A percentile compares a stretch with the other conserved stretches of the same genome.
phyloP scores from a whole-genome alignment of 352 stramenopile genomes.

The Thalassiosira exigua region DNA sequence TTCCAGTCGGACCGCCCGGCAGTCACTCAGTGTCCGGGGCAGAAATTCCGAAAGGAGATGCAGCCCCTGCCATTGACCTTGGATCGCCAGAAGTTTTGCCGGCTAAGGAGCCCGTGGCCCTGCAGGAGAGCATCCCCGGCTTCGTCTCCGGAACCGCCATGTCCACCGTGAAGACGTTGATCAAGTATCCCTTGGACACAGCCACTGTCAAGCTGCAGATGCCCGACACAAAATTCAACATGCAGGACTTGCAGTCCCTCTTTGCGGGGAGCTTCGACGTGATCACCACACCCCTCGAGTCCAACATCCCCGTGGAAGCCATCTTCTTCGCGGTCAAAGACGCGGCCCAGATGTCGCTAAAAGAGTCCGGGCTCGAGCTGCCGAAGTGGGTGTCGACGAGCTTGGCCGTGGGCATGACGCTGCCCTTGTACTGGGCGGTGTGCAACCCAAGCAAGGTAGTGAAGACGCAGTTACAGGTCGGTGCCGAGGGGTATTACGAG shows the following conservation, averaged over 20 bases:
- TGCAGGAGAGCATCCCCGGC: slow-evolving; percentile 76
- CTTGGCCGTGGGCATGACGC: slow-evolving; percentile 60
- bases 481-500: slow-evolving; percentile 62
- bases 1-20: too few relatives aligned
- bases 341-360: slow-evolving; percentile 63
- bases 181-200: slow-evolving; percentile 82
- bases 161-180: slow-evolving; percentile 68
- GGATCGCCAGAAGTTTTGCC: too few relatives aligned
- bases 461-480: slow-evolving; percentile 78
- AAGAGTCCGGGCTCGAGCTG: slow-evolving; percentile 29
- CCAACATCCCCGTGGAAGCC: slow-evolving; percentile 73
- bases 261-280: slow-evolving; percentile 70
- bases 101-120: not conserved
- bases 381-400: slow-evolving; percentile 63
- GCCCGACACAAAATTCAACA: slow-evolving; percentile 65
- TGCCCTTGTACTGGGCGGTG: slow-evolving; percentile 75
- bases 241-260: slow-evolving; percentile 45
- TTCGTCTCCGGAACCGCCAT: slow-evolving; percentile 69
- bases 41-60: too few relatives aligned
- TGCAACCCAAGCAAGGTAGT: slow-evolving; percentile 81
- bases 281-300: slow-evolving; percentile 64
- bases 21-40: too few relatives aligned
- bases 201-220: slow-evolving; percentile 79
- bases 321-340: slow-evolving; percentile 83
- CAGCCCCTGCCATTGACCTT: too few relatives aligned